Evolutionary conservation across 2,329 filamentous ascomycete genomes (phyloP).

Genomic region (Fragosphaeria purpurea): DNA sequence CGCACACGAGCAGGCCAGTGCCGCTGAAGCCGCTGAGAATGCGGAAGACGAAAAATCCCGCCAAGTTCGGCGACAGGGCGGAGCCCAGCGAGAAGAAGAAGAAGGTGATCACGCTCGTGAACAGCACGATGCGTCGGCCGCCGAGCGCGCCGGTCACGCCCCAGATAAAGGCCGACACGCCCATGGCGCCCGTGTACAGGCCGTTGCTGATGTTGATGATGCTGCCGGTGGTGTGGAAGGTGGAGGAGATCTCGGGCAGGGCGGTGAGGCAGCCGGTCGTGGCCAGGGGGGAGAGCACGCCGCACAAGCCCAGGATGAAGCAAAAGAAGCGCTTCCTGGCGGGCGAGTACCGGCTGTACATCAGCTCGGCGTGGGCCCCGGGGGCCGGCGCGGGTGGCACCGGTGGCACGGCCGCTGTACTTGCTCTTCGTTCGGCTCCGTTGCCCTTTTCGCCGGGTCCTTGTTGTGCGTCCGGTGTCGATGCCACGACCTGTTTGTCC

Average conservation of each 20-base stretch:
- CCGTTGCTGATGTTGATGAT: slow-evolving; percentile 7
- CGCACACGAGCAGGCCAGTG: slow-evolving; percentile 56
- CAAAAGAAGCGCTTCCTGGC: slow-evolving; percentile 1
- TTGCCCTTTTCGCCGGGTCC: too few relatives aligned
- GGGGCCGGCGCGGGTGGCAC: background rate
- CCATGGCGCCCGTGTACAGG: slow-evolving; percentile 7
- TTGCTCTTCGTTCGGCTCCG: too few relatives aligned
- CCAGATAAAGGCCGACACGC: slow-evolving; percentile 6
- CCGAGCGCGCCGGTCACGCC: slow-evolving; percentile 2
- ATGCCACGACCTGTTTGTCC: too few relatives aligned
- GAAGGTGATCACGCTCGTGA: slow-evolving; percentile 27
- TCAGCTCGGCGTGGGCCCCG: slow-evolving; percentile 2
- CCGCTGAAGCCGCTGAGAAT: slow-evolving; percentile 61
- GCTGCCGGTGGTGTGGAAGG: slow-evolving; percentile 3
- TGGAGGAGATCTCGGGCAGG: slow-evolving; percentile 1
- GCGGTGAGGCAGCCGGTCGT: slow-evolving; percentile 5
- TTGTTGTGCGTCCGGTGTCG: too few relatives aligned
- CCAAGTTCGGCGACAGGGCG: slow-evolving; percentile 54
- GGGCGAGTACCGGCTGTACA: slow-evolving; percentile 5
- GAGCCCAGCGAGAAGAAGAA: slow-evolving; percentile 58
- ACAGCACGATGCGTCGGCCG: slow-evolving; percentile 4
- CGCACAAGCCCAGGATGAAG: slow-evolving; percentile 1
- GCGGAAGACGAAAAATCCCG: slow-evolving; percentile 57
- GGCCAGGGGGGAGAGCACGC: slow-evolving; percentile 2
- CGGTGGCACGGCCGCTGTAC: too few relatives aligned